Evolutionary conservation across 169 alveolate species (phyloP), one percentile per base, ranked within the genome.

Genomic region (Blepharisma undulans): DNA sequence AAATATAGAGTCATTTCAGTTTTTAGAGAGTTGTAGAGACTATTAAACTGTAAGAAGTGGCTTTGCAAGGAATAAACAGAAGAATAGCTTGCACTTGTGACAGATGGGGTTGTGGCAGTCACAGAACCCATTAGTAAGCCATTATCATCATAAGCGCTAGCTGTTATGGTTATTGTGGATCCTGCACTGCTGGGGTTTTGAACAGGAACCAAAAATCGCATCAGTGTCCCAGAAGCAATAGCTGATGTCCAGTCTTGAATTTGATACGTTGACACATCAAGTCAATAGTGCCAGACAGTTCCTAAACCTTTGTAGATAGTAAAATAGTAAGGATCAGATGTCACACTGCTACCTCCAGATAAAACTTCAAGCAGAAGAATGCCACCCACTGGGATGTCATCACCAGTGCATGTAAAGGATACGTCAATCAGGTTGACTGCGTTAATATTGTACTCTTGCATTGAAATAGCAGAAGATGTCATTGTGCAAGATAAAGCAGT

Each of bases 301-400:
- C 66, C 66, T 18, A 48, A 48, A 18, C 86, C 86, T 29, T 27
- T 27, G 34, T 32, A 25, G 29, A 32, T 21, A 0, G 34, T 25
- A 78, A 78, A 78, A 78, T 78, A 78, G 30, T 78, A 78, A 78
- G 86, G 86, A 22, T 78, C 86, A 29, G 86, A 25, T 1, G 66
- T 48, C 66, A 48, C 66, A 5, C 66, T 48, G 66, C 66, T 48
- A 5, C 66, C 66, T 48, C 66, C 66, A 48, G 66, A 48, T 5
- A 48, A 5, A 1, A 48, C 66, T 48, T 48, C 66, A 48, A 48
- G 66, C 1, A 10, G 0, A 10, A 48, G 14, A 48, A 0, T 10
- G 66, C 66, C 66, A 2, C 66, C 66, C 14, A 48, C 66, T 48
- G 66, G 66, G 66, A 48, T 48, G 14, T 48, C 12, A 5, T 1